These are phyloP conservation scores for Fusarium dlaminii DNA, from an alignment of 2,329 filamentous ascomycete species.

Conservation along the genomic window DNA sequence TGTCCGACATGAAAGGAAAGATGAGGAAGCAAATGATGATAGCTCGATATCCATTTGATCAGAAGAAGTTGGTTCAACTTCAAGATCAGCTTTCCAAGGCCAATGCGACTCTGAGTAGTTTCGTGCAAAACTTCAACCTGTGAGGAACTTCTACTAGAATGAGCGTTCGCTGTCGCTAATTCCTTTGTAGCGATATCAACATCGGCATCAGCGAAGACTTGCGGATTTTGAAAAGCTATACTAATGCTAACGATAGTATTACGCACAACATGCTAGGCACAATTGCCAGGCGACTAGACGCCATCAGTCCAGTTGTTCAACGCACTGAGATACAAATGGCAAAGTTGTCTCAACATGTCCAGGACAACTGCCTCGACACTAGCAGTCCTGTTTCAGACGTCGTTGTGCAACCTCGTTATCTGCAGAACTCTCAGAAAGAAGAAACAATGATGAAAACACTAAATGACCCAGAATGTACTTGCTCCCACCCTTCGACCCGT, in stretches of 20 bases:
- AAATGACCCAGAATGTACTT: neutral
- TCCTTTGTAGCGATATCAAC: neutral
- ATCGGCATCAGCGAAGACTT: neutral
- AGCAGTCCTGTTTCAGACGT: too few species aligned
- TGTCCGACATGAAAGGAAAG: neutral
- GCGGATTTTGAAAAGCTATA: neutral
- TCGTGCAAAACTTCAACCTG: neutral
- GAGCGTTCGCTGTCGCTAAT: neutral
- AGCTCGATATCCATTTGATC: neutral
- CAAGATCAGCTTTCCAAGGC: neutral
- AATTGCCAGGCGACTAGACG: neutral
- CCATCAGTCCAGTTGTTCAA: accelerated
- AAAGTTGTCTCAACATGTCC: accelerated
- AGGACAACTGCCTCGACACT: accelerated
- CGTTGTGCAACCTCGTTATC: accelerated
- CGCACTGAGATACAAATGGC: accelerated
- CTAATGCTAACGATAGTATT: neutral
- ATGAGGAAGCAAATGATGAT: neutral
- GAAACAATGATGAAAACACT: accelerated
- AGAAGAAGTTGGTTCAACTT: neutral
- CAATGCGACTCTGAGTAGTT: neutral
- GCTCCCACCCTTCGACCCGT: accelerated
- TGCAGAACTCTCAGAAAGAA: neutral
- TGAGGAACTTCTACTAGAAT: neutral
- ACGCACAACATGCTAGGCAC: neutral